Evolutionary conservation across 1,139 yeast genomes (phyloP), one percentile per base, ranked within the genome.

Genomic region (Entelexis sorbosivorans): DNA sequence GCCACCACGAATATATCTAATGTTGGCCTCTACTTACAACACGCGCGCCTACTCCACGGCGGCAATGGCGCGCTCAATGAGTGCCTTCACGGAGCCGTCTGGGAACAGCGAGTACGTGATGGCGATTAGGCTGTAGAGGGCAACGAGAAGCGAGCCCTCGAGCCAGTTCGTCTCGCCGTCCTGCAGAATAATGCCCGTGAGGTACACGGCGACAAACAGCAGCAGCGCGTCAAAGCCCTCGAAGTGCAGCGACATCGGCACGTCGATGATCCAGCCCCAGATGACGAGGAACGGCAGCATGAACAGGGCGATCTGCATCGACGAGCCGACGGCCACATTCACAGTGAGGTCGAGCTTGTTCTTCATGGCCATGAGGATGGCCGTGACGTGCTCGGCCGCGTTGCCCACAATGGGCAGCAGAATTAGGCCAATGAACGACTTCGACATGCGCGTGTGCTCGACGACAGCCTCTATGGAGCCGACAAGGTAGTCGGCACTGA

Each of bases 331-430:
- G 9, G 98, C 97, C 46, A 91, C 97, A 52, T 96, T 95, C 61
- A 93, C 78, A 13, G 98, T 96, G 58, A 91, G 76, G 66, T 91
- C 97, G 96, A 93, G 91, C 69, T 93, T 91, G 69, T 91, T 87
- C 69, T 88, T 88, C 77, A 82, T 79, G 29, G 98, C 97, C 47
- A 91, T 97, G 57, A 87, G 77, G 47, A 91, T 83, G 2, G 97
- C 95, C 19, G 97, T 91, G 47, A 86, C 97, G 67, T 91, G 98
- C 69, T 91, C 98, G n/a, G 98, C 97, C 2, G 98, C 98, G 63
- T 91, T 91, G 53, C 98, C 98, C 31, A 91, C 97, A 58, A 93
- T 88, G 48, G 98, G 98, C 57, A 91, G 82, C 49, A 91, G 79
- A 61, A 91, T 83, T 59, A 91, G 74, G 67, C 98, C 98, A 61